Percentiles rank a stretch among this genome's conserved stretches.
phyloP scores from a whole-genome alignment of 163 green algal genomes.

The Volvox carteri region DNA sequence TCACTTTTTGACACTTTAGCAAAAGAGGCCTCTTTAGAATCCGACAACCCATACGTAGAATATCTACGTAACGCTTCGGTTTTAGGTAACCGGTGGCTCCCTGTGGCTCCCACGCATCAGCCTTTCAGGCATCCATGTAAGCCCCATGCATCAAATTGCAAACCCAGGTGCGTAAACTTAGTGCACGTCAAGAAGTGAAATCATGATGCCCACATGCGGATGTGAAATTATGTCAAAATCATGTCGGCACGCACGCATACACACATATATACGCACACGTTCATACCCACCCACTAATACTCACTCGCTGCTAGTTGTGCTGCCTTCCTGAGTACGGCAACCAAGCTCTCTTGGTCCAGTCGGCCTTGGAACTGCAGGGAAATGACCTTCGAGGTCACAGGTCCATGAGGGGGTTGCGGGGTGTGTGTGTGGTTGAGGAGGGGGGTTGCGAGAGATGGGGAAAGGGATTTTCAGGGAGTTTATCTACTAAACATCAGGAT shows the following conservation, averaged over 20 bases:
- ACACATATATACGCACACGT: neutral
- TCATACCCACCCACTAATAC: neutral
- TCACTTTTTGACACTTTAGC: no score
- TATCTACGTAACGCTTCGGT: no score
- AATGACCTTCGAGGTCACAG: slow-evolving; percentile 6
- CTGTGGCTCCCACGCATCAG: no score
- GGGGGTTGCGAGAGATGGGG: no score
- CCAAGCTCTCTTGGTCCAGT: slow-evolving; percentile 12
- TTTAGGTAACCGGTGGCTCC: no score
- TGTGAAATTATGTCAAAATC: neutral
- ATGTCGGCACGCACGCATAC: no score
- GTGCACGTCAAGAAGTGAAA: neutral
- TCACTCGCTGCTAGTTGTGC: slow-evolving; percentile 1
- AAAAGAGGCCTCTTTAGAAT: no score
- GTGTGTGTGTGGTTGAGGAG: neutral
- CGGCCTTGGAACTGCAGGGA: slow-evolving; percentile 50
- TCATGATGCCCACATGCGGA: neutral
- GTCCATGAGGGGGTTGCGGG: no score
- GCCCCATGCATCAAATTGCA: neutral
- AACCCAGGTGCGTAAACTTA: neutral
- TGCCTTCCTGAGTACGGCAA: slow-evolving; percentile 19
- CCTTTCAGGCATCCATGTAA: neutral
- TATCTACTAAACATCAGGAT: no score
- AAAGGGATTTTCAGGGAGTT: no score
- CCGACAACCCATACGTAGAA: no score